These are phyloP conservation scores for Citrus trifoliata DNA, from an alignment of 345 rosid genomes.

Conservation along the genomic window DNA sequence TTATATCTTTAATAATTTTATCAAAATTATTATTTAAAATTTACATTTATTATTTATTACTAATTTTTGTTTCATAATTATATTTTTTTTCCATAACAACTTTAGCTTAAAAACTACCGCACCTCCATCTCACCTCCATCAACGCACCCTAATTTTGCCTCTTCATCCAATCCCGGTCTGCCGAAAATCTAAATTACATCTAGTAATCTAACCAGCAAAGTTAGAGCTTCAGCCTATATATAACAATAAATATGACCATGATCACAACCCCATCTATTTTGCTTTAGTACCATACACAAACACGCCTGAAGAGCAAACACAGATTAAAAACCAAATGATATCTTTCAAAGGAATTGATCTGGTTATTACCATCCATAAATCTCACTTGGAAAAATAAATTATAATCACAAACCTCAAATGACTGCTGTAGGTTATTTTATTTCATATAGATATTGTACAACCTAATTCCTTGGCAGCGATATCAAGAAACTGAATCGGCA, in stretches of 20 bases:
- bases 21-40: too few relatives aligned
- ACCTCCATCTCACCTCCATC: too few relatives aligned
- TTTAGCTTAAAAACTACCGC: too few relatives aligned
- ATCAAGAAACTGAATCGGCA: slow-evolving; percentile 63
- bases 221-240: neutral
- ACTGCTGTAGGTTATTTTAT: slow-evolving; percentile 7
- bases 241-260: slow-evolving; percentile 3
- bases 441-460: slow-evolving; percentile 53
- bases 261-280: neutral
- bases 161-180: neutral
- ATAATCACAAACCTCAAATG: slow-evolving; percentile 10
- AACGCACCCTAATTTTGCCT: neutral
- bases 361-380: slow-evolving; percentile 11
- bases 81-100: rapidly evolving
- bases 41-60: too few relatives aligned
- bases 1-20: too few relatives aligned
- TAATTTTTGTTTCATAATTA: too few relatives aligned
- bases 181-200: neutral
- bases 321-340: neutral
- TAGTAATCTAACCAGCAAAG: neutral
- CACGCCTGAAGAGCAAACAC: neutral
- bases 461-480: slow-evolving; percentile 80
- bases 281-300: neutral
- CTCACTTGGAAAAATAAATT: neutral
- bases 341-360: slow-evolving; percentile 5